A percentile compares a stretch with the other conserved stretches of the same genome.
phyloP scores from a whole-genome alignment of 129 eudicot genomes.

The Arctium minus region DNA sequence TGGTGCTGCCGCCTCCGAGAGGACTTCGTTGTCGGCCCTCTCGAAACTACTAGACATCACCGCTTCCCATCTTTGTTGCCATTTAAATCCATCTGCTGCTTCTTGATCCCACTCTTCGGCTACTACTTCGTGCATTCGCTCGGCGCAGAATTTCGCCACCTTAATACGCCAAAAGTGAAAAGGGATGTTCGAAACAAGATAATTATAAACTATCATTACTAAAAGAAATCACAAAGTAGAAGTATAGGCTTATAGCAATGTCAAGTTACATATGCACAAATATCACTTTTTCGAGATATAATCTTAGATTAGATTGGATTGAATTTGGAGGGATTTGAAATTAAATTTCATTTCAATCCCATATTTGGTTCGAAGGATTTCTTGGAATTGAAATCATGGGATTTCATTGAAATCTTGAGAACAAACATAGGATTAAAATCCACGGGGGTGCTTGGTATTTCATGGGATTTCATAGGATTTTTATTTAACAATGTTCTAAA shows the following conservation, averaged over 20 bases:
- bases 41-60: constrained; percentile 54
- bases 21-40: constrained; percentile 58
- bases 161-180: constrained; percentile 2
- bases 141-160: constrained; percentile 85
- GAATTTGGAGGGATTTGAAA: too few species aligned
- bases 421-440: too few species aligned
- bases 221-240: background rate
- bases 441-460: too few species aligned
- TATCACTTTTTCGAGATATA: too few species aligned
- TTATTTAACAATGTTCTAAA: too few species aligned
- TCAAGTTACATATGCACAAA: background rate
- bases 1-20: constrained; percentile 52
- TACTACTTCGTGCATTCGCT: constrained; percentile 67
- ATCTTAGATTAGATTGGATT: too few species aligned
- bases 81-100: constrained; percentile 29
- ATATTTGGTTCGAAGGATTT: too few species aligned
- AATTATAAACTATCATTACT: background rate
- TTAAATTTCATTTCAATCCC: too few species aligned
- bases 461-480: too few species aligned
- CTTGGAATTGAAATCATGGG: too few species aligned
- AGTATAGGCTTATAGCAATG: background rate
- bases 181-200: background rate
- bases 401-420: too few species aligned
- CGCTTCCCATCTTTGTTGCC: constrained; percentile 63
- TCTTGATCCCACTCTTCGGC: constrained; percentile 60